Evolutionary conservation across 306 rosid species (phyloP).

Genomic region (Trifolium repens): DNA sequence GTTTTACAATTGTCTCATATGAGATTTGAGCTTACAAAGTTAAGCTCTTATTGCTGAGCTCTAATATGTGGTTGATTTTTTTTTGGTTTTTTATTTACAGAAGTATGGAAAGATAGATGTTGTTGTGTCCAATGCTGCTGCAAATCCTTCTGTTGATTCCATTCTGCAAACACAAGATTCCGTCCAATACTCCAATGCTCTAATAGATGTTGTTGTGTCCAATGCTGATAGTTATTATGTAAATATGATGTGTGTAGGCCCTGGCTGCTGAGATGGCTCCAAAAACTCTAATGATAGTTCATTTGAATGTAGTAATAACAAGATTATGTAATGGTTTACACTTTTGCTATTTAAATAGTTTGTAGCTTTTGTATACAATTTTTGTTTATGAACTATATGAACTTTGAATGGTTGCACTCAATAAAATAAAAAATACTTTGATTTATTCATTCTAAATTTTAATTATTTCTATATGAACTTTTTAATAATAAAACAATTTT

Average conservation of each 20-base stretch:
- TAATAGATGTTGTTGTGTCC: too few relatives aligned
- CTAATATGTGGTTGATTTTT: conserved; percentile 11
- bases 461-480: too few relatives aligned
- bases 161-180: conserved; percentile 71
- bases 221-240: conserved; percentile 41
- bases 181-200: too few relatives aligned
- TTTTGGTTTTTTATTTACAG: conserved; percentile 58
- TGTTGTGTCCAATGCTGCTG: conserved; percentile 93
- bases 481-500: too few relatives aligned
- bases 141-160: conserved; percentile 76
- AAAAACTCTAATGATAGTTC: conserved; percentile 47
- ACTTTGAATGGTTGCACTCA: too few relatives aligned
- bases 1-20: not conserved
- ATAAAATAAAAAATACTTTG: too few relatives aligned
- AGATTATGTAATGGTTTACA: too few relatives aligned
- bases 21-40: not conserved
- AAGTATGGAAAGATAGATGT: conserved; percentile 88
- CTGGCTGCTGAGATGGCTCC: conserved; percentile 92
- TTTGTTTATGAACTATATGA: too few relatives aligned
- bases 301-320: too few relatives aligned
- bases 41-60: not conserved
- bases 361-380: too few relatives aligned
- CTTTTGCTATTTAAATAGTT: too few relatives aligned
- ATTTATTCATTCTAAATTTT: too few relatives aligned
- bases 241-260: conserved; percentile 60